Conservation (phyloP, 805 yeast genomes). For the Candida boleticola region DNA sequence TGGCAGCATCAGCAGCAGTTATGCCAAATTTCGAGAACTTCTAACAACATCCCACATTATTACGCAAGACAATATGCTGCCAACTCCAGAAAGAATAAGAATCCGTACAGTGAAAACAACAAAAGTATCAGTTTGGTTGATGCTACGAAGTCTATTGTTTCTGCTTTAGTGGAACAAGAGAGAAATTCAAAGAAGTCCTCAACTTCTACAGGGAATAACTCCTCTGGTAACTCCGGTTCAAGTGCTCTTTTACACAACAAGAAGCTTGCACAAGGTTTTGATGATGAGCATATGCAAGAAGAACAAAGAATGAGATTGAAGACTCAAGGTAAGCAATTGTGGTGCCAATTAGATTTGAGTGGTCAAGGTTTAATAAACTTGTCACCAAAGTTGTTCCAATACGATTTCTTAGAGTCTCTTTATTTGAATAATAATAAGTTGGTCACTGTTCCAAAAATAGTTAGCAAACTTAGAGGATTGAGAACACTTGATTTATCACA, state of each 20-base stretch:
- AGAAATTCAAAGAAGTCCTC: conserved; percentile 33
- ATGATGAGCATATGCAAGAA: conserved; percentile 50
- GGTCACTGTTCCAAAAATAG: conserved; percentile 60
- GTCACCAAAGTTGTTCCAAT: conserved; percentile 73
- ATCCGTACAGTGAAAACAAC: conserved; percentile 31
- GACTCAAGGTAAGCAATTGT: conserved; percentile 71
- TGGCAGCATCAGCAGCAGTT: conserved; percentile 84
- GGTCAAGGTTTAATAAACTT: conserved; percentile 79
- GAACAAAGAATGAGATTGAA: conserved; percentile 60
- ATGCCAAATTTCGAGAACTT: conserved; percentile 63
- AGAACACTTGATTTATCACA: conserved; percentile 83
- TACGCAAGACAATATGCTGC: conserved; percentile 84
- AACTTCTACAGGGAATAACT: conserved; percentile 32
- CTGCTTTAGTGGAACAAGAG: conserved; percentile 42
- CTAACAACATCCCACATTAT: conserved; percentile 63
- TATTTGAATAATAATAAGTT: conserved; percentile 86
- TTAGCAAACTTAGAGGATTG: conserved; percentile 67
- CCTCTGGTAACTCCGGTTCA: conserved; percentile 17
- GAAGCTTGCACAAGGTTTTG: conserved; percentile 44
- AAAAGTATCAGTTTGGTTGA: conserved; percentile 40
- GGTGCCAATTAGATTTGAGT: conserved; percentile 92
- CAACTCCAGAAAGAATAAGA: conserved; percentile 50
- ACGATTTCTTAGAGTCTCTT: conserved; percentile 79
- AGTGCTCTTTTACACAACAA: conserved; percentile 40
- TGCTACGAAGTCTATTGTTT: conserved; percentile 38